phyloP scores from a whole-genome alignment of 257 asterid genomes.

The Solanum sejunctum region DNA sequence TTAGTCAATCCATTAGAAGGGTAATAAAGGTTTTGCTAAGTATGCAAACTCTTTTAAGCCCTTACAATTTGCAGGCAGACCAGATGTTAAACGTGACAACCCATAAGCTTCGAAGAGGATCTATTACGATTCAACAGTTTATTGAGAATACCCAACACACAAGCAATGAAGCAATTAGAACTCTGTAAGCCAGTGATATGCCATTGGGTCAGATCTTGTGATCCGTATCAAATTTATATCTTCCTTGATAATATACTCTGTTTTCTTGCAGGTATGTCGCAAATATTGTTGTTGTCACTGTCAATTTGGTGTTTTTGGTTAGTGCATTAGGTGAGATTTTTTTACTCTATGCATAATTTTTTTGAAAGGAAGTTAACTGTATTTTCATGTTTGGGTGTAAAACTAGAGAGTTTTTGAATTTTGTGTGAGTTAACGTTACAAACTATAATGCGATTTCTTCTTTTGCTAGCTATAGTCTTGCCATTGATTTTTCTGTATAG shows the following conservation, averaged over 20 bases:
- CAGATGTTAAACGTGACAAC: conserved; percentile 19
- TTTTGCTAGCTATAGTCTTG: background rate
- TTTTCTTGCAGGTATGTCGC: conserved; percentile 18
- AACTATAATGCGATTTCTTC: background rate
- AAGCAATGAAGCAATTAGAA: conserved; percentile 16
- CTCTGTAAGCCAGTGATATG: background rate
- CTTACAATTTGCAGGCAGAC: conserved; percentile 24
- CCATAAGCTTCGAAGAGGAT: conserved; percentile 23
- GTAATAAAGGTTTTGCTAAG: conserved; percentile 17
- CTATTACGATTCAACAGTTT: conserved; percentile 13
- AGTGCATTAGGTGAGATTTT: conserved; percentile 36
- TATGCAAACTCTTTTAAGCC: conserved; percentile 23
- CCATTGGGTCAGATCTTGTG: background rate
- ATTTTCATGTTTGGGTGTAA: background rate
- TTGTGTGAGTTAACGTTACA: background rate
- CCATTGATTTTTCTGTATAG: background rate
- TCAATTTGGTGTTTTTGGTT: conserved; percentile 27
- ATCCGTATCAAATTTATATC: background rate
- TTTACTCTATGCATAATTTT: background rate
- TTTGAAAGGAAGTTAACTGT: background rate
- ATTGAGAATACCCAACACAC: conserved; percentile 13
- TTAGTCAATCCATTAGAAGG: conserved; percentile 19
- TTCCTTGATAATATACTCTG: background rate
- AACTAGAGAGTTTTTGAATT: background rate
- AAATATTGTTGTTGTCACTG: conserved; percentile 25